Percentiles rank a stretch among this genome's conserved stretches.
These are phyloP conservation scores for Talaromyces proteolyticus DNA, from an alignment of 495 filamentous ascomycete genomes.

Conservation along the genomic window DNA sequence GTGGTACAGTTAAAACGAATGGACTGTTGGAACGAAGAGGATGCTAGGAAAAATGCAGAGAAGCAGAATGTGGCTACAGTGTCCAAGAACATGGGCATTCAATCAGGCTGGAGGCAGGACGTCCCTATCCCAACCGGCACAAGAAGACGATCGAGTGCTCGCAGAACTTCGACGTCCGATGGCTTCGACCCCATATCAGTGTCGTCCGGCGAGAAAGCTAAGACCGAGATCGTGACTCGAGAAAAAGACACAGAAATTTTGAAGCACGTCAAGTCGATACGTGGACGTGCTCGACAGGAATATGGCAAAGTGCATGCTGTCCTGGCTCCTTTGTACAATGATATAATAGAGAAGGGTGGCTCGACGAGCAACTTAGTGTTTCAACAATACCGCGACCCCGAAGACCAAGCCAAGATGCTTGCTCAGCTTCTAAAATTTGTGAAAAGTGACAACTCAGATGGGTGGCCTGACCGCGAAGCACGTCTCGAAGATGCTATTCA, in stretches of 20 bases:
- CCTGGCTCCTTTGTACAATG: constrained; percentile 80
- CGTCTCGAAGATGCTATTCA: constrained; percentile 67
- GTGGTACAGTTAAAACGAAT: constrained; percentile 76
- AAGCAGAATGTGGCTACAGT: constrained; percentile 62
- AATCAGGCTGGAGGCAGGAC: constrained; percentile 37
- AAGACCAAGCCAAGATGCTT: constrained; percentile 83
- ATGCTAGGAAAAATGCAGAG: constrained; percentile 75
- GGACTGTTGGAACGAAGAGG: constrained; percentile 87
- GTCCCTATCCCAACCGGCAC: constrained; percentile 19
- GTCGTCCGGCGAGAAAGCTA: constrained; percentile 10
- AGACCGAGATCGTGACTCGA: constrained; percentile 6
- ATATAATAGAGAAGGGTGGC: constrained; percentile 63
- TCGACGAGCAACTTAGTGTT: constrained; percentile 83
- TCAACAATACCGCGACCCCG: constrained; percentile 76
- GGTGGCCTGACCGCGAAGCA: constrained; percentile 62
- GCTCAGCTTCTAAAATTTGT: constrained; percentile 73
- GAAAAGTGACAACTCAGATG: constrained; percentile 70
- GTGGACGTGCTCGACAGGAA: constrained; percentile 82
- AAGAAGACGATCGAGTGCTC: constrained; percentile 36
- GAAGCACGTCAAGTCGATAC: constrained; percentile 63
- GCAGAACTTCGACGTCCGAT: constrained; percentile 39
- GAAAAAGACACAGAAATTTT: constrained; percentile 53
- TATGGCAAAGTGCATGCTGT: constrained; percentile 88
- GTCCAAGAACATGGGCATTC: constrained; percentile 43
- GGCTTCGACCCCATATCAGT: constrained; percentile 49